Evolutionary conservation across 257 asterid genomes (phyloP).

Genomic region (Forsythia viridissima): DNA sequence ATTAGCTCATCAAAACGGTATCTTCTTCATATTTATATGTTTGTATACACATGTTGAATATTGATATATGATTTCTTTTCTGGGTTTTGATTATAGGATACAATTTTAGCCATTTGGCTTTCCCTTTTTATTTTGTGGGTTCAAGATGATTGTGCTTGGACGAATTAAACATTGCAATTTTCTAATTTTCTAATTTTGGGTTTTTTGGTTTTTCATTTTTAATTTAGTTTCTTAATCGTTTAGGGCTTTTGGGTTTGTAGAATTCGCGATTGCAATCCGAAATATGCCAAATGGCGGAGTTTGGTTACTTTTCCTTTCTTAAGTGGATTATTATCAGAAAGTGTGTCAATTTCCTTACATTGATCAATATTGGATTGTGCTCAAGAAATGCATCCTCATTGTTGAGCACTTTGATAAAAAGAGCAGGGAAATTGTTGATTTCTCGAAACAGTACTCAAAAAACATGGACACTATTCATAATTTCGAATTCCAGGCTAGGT

Average conservation of each 20-base stretch:
- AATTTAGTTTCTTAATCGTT: neutral
- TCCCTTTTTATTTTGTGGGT: neutral
- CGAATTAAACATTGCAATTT: constrained; percentile 1
- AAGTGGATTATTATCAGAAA: constrained; percentile 5
- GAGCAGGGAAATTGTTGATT: neutral
- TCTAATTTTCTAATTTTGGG: constrained; percentile 8
- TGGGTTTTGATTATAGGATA: constrained; percentile 23
- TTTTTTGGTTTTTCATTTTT: neutral
- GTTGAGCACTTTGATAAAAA: neutral
- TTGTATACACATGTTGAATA: neutral
- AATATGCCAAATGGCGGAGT: neutral
- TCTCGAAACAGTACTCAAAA: neutral
- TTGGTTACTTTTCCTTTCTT: neutral
- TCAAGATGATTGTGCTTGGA: constrained; percentile 2
- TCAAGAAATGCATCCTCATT: neutral
- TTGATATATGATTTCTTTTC: neutral
- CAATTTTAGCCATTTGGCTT: neutral
- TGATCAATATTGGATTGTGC: constrained; percentile 16
- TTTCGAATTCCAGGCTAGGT: neutral
- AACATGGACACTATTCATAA: neutral
- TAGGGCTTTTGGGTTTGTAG: constrained; percentile 16
- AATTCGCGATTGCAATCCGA: constrained; percentile 18
- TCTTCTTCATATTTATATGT: neutral
- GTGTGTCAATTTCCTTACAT: constrained; percentile 14
- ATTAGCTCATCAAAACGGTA: constrained; percentile 17